Conservation (phyloP, 352 stramenopile species). For the Globisporangium abappressorium region DNA sequence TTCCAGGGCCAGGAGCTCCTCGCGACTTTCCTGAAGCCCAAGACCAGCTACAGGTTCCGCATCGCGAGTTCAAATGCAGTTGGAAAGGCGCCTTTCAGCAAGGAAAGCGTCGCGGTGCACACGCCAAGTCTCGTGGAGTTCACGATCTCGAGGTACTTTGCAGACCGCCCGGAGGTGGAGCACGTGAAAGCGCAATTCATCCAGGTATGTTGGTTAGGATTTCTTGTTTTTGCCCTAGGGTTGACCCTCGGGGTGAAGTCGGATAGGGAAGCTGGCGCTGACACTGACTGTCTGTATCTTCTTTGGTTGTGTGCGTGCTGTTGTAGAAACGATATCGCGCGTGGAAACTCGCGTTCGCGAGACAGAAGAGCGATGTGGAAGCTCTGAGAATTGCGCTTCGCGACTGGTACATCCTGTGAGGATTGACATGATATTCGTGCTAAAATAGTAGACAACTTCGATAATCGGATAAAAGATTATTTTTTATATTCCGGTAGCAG, state of each 20-base stretch:
- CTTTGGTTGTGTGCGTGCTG: not conserved
- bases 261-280: not conserved
- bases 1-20: slow-evolving; percentile 30
- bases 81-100: slow-evolving; percentile 35
- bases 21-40: slow-evolving; percentile 50
- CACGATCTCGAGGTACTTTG: slow-evolving; percentile 61
- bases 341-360: slow-evolving; percentile 21
- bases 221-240: not conserved
- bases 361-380: slow-evolving; percentile 13
- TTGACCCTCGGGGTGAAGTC: not conserved
- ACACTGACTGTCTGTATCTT: not conserved
- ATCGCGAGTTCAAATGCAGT: slow-evolving; percentile 48
- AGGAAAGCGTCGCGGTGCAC: slow-evolving; percentile 26
- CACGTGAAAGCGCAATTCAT: slow-evolving; percentile 49
- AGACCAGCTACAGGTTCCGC: slow-evolving; percentile 51
- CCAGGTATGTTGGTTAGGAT: slow-evolving; percentile 24
- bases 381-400: slow-evolving; percentile 20
- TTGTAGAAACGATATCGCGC: slow-evolving; percentile 26
- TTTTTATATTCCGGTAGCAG: too few relatives aligned
- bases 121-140: slow-evolving; percentile 71
- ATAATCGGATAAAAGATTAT: too few relatives aligned
- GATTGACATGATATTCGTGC: not conserved
- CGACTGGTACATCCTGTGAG: slow-evolving; percentile 31
- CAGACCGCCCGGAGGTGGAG: slow-evolving; percentile 39
- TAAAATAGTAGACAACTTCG: too few relatives aligned